phyloP scores from a whole-genome alignment of 176 grass and related monocot species.

The Saccharum spontaneum region DNA sequence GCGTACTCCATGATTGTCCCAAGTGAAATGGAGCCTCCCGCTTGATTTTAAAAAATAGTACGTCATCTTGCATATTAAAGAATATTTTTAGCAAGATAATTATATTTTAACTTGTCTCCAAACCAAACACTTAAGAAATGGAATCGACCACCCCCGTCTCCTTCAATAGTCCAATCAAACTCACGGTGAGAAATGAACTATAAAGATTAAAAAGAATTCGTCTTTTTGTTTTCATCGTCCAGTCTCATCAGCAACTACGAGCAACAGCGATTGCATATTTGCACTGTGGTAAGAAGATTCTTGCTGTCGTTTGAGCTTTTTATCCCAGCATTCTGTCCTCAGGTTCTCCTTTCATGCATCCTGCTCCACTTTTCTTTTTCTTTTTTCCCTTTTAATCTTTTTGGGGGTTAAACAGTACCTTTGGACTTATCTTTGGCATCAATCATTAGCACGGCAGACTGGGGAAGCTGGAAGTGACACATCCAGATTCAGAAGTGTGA shows the following conservation, averaged over 20 bases:
- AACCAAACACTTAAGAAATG: no score
- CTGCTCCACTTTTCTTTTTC: slow-evolving; percentile 25
- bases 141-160: not conserved
- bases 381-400: slow-evolving; percentile 14
- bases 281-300: slow-evolving; percentile 43
- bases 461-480: slow-evolving; percentile 27
- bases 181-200: not conserved
- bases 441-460: slow-evolving; percentile 34
- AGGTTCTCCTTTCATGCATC: slow-evolving; percentile 51
- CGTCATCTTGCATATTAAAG: no score
- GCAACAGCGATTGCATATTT: slow-evolving; percentile 35
- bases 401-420: slow-evolving; percentile 27
- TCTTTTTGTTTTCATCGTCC: slow-evolving; percentile 2
- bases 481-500: slow-evolving; percentile 25
- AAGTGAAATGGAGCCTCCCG: no score
- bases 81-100: no score
- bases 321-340: slow-evolving; percentile 30
- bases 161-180: not conserved
- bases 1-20: no score
- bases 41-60: no score
- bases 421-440: slow-evolving; percentile 30
- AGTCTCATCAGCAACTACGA: slow-evolving; percentile 46
- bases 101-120: no score
- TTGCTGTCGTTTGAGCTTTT: slow-evolving; percentile 51
- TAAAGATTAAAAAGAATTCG: not conserved